Base-by-base conservation (phyloP, 1,284 basidiomycete species). In the Rhizoctonia solani region DNA sequence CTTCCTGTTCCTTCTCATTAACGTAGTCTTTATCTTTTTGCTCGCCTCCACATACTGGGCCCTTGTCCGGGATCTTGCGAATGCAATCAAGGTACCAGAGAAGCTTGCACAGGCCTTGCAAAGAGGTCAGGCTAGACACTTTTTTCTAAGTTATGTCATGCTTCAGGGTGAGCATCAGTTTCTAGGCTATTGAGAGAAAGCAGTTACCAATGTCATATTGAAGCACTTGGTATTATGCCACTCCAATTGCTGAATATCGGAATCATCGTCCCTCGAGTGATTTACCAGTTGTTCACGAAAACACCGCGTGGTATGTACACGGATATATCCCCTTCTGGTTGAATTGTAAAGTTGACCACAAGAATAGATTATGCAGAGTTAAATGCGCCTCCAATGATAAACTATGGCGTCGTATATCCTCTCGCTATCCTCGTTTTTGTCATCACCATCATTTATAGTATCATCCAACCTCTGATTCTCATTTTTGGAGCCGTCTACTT, bases 301-400 rank as follows among this genome's bases (percentile, higher is more conserved):
- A 95, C 94, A 1, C 94, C 94, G 1, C 81, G 94, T 81, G 93
- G 93, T 91, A 72, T 42, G 82, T 39, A 34, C 14, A 14, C 13
- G 23, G 21, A 2, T 2, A 47, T 55, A 27, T 13, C 34, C n/a
- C 23, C 19, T 56, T 32, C 27, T 44, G 41, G 27, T 30, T 1
- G 8, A 16, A 67, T 68, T 67, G 58, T 55, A 34, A 65, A 27
- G 14, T 67, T 5, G 8, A 34, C 72, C n/a, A n/a, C n/a, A n/a
- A n/a, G n/a, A n/a, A n/a, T n/a, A 90, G 95, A 98, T 74, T 95
- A 88, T 73, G 95, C 95, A 8, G 95, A 97, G 76, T 82, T 97
- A n/a, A 97, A 98, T 74, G 93, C 94, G 0, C 95, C 96, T 11
- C 95, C 96, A 0, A 92, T 93, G 87, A 90, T 98, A 76, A 95